Base-by-base conservation (phyloP, 1,139 yeast genomes). In the Hansenula sp. region DNA sequence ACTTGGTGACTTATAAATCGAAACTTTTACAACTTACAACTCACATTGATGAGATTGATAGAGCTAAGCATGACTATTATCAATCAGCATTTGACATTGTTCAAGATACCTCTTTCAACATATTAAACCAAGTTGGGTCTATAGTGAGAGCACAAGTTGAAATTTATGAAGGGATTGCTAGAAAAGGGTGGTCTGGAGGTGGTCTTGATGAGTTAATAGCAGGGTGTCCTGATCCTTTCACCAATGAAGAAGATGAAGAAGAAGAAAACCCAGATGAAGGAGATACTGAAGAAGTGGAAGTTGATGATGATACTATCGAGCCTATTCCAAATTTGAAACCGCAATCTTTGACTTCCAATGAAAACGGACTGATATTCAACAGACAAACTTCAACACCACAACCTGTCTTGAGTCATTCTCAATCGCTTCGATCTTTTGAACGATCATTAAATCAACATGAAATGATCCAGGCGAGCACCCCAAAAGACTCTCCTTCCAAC, bases 121-220 rank as follows among this genome's bases (percentile, higher is more conserved):
- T 85, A 10, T 64, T 85, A 33, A 59, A 65, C 11, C 69, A 71
- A 44, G 72, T 87, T 1, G 85, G 89, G 1, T 72, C 84, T 0
- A 68, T 84, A 9, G 79, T 86, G 3, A 66, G 88, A 39, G 92
- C 94, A 2, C 92, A 87, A 55, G 77, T 88, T 27, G 94, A 86
- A 53, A 77, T 87, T 6, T 81, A 78, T 51, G 95, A 85, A 55
- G 82, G 85, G 18, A 77, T 88, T 28, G 95, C 95, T 0, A 71
- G 80, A 43, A 87, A 87, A 57, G 94, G 95, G 9, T 82, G 90
- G 88, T 73, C 84, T 11, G 95, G 95, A 10, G 92, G 92, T 18
- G 95, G 95, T 0, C 62, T 86, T 31, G 95, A 87, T 55, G 81
- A 75, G 24, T 63, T 87, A 39, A 64, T 80, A 32, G 61, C 71